phyloP scores from a whole-genome alignment of 2,329 filamentous ascomycete species.

The Apiospora sp. region DNA sequence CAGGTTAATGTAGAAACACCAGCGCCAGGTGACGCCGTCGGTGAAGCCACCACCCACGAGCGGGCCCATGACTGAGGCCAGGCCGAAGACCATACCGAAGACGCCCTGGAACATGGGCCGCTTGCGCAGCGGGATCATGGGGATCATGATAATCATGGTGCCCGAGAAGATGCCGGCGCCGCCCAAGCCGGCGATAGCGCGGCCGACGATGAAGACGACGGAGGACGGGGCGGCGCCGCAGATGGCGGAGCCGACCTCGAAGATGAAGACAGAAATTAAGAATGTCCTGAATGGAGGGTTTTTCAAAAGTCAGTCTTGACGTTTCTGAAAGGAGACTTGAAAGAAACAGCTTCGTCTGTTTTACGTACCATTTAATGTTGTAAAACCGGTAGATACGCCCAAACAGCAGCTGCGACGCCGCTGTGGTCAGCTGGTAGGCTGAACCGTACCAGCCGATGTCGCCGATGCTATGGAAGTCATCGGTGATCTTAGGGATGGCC shows the following conservation, averaged over 20 bases:
- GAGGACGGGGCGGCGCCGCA: constrained; percentile 64
- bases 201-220: constrained; percentile 61
- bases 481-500: constrained; percentile 62
- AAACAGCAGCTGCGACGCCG: constrained; percentile 62
- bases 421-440: constrained; percentile 67
- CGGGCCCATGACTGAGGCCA: constrained; percentile 61
- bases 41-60: constrained; percentile 63
- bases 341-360: too few relatives aligned
- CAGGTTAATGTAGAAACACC: constrained; percentile 68
- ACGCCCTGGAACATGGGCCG: constrained; percentile 65
- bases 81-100: constrained; percentile 63
- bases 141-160: constrained; percentile 63
- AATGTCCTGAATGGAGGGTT: constrained; percentile 47
- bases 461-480: constrained; percentile 63
- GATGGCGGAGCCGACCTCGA: constrained; percentile 59
- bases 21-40: constrained; percentile 56
- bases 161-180: constrained; percentile 66
- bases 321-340: background rate
- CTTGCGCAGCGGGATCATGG: constrained; percentile 66
- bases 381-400: constrained; percentile 64
- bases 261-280: constrained; percentile 56
- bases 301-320: background rate
- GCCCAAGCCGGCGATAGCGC: constrained; percentile 64
- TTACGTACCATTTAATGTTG: constrained; percentile 53
- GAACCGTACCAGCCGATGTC: constrained; percentile 73